These are phyloP conservation scores for Bretziella fagacearum DNA, from an alignment of 2,329 filamentous ascomycete genomes.

Conservation along the genomic window DNA sequence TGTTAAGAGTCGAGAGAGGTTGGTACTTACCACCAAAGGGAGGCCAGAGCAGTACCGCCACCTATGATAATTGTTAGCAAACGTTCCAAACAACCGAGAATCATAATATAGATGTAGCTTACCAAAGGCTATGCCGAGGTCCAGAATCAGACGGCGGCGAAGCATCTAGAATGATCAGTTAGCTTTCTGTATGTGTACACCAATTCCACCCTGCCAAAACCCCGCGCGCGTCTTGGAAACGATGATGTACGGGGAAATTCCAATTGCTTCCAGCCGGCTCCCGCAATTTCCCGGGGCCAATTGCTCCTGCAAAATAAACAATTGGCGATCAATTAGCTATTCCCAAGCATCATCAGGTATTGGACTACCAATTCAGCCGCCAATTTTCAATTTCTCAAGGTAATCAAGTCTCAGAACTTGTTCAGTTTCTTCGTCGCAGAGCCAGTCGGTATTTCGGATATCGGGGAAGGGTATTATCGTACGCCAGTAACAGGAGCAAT, in stretches of 20 bases:
- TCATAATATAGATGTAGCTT: slow-evolving; percentile 21
- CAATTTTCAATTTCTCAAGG: neutral
- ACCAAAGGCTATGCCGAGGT: slow-evolving; percentile 40
- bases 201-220: no score
- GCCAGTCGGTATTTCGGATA: neutral
- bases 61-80: slow-evolving; percentile 23
- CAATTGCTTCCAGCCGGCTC: no score
- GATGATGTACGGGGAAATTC: no score
- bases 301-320: no score
- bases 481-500: slow-evolving; percentile 38
- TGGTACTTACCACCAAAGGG: slow-evolving; percentile 37
- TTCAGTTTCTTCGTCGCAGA: neutral
- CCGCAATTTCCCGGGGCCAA: no score
- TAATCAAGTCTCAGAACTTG: neutral
- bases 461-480: slow-evolving; percentile 17
- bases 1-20: neutral
- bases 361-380: no score
- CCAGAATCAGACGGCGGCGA: slow-evolving; percentile 39
- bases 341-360: no score
- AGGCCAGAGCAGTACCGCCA: slow-evolving; percentile 37
- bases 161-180: slow-evolving; percentile 31
- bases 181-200: neutral
- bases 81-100: neutral
- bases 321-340: no score
- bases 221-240: no score